Evolutionary conservation across 2,329 filamentous ascomycete species (phyloP), one percentile per base, ranked within the genome.

Genomic region (Aureobasidium leucospermi): DNA sequence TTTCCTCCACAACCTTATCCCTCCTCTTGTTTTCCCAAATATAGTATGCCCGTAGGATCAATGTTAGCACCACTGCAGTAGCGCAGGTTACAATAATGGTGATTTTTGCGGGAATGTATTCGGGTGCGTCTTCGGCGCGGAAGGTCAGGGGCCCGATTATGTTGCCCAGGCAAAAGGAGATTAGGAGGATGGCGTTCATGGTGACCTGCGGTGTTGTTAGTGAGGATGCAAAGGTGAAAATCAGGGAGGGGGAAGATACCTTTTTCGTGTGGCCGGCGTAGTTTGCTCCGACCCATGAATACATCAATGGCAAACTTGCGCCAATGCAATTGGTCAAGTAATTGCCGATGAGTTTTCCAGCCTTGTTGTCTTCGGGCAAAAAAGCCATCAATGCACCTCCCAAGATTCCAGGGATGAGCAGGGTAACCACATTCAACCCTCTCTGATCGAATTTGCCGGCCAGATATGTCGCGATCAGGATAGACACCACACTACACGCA

Each of bases 221-320:
- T 28, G 29, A 49, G 6, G 10, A 2, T 13, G 3, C 23, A 19
- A 36, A 49, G 46, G 19, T 19, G 19, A 19, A 19, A 19, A 19
- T 19, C 19, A 19, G 1, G 19, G 19, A 19, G 19, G 19, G 19
- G 19, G 19, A 19, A 19, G 19, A 19, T 19, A 64, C 65, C 59
- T 70, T 69, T 74, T 90, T 90, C 1, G 87, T 90, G 65, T 88
- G 85, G 0, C 87, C 87, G 28, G 84, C 87, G 19, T 88, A 77
- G 66, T 90, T 74, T 2, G 69, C 68, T 2, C 68, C 66, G 2
- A 70, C 64, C 67, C 73, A 75, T 43, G 68, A 69, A 53, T 71
- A 75, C 36, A 76, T 60, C 4, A 77, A 63, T 6, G 72, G 70
- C 5, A 76, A 61, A 9, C 68, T 69, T 1, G 74, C 68, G 6